Conservation (phyloP, 352 stramenopile species). For the Globisporangium abappressorium region DNA sequence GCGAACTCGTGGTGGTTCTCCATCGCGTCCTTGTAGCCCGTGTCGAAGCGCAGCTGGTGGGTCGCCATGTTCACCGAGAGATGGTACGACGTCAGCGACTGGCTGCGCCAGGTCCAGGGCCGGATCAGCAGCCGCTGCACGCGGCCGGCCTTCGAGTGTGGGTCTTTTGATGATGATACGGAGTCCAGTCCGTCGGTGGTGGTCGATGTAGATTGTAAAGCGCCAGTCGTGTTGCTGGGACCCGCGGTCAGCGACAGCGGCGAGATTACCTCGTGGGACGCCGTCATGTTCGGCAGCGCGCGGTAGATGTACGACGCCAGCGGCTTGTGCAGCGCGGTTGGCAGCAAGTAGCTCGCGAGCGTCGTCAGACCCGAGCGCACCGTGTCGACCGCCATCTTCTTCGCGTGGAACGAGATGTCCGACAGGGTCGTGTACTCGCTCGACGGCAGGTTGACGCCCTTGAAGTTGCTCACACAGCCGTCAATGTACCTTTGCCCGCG, state of each 20-base stretch:
- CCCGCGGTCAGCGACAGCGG: constrained; percentile 23
- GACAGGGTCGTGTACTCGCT: constrained; percentile 58
- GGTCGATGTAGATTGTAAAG: not conserved
- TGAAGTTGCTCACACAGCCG: constrained; percentile 70
- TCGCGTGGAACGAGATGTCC: constrained; percentile 51
- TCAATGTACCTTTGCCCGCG: constrained; percentile 72
- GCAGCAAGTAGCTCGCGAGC: constrained; percentile 39
- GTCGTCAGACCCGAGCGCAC: constrained; percentile 34
- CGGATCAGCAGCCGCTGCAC: constrained; percentile 48
- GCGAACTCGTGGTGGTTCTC: constrained; percentile 49
- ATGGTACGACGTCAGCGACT: constrained; percentile 50
- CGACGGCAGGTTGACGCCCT: constrained; percentile 41
- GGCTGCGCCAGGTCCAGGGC: constrained; percentile 62
- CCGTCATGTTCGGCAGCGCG: constrained; percentile 39
- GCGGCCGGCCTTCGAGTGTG: not conserved
- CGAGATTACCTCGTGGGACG: constrained; percentile 46
- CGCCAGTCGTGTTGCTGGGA: constrained; percentile 9
- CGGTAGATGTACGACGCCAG: constrained; percentile 43
- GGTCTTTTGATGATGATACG: no score
- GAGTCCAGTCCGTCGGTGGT: not conserved
- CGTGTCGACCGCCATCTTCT: constrained; percentile 42
- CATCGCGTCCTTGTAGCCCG: constrained; percentile 60
- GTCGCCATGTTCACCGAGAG: constrained; percentile 48
- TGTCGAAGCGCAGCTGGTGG: constrained; percentile 56
- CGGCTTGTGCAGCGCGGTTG: constrained; percentile 37